A percentile compares a stretch with the other conserved stretches of the same genome.
Evolutionary conservation across 768 basidiomycete genomes (phyloP).

Genomic region (Leccinellum luteum): DNA sequence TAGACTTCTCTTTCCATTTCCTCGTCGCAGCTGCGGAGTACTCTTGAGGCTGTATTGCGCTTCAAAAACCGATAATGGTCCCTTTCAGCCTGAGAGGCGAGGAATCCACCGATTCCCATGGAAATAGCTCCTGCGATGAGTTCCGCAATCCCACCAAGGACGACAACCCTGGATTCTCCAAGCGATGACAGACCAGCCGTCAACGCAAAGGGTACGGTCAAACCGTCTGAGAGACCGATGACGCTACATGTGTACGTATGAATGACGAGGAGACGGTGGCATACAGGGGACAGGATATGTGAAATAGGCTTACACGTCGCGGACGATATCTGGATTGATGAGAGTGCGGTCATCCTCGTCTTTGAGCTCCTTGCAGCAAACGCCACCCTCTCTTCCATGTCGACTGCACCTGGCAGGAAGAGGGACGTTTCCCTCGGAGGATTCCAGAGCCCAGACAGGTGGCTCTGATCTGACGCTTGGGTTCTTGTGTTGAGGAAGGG

Average conservation of each 20-base stretch:
- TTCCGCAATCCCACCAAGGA: constrained; percentile 92
- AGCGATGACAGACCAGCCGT: constrained; percentile 87
- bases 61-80: constrained; percentile 88
- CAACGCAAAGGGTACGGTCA: constrained; percentile 90
- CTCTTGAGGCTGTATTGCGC: constrained; percentile 72
- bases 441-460: constrained; percentile 65
- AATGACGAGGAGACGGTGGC: neutral
- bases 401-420: constrained; percentile 58
- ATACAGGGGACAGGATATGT: neutral
- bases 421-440: constrained; percentile 42
- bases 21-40: constrained; percentile 85
- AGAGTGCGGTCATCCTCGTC: constrained; percentile 76
- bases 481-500: constrained; percentile 19
- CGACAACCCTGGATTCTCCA: constrained; percentile 87
- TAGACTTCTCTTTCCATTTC: constrained; percentile 97
- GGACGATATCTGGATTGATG: constrained; percentile 82
- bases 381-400: constrained; percentile 51
- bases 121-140: constrained; percentile 95
- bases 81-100: constrained; percentile 94
- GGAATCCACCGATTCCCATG: constrained; percentile 98
- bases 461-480: constrained; percentile 32
- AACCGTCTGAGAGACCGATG: constrained; percentile 86
- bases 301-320: constrained; percentile 65
- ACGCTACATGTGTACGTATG: constrained; percentile 45
- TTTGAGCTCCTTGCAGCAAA: constrained; percentile 90